Conservation (phyloP, 768 basidiomycete genomes). For the Auriscalpium vulgare region DNA sequence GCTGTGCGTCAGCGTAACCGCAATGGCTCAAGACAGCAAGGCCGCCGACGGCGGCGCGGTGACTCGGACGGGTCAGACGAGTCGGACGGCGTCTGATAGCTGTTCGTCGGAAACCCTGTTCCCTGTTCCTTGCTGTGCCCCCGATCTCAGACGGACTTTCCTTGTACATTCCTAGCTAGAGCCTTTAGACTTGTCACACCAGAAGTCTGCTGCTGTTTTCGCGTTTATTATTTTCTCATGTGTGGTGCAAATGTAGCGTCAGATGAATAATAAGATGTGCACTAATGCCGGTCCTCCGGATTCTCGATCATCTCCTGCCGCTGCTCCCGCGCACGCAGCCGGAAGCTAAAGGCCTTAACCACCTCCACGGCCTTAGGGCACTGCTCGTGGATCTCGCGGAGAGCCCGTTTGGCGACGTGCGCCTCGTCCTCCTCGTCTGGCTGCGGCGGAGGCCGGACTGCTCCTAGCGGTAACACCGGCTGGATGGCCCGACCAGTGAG, state of each 20-base stretch:
- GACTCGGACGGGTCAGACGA: conserved; percentile 61
- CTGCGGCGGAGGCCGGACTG: too few relatives aligned
- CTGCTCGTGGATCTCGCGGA: conserved; percentile 38
- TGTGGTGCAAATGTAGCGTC: background rate
- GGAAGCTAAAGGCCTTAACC: conserved; percentile 15
- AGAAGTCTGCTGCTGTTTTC: too few relatives aligned
- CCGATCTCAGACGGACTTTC: background rate
- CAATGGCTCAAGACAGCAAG: conserved; percentile 60
- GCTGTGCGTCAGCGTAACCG: conserved; percentile 59
- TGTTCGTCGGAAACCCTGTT: background rate
- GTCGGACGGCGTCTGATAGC: conserved; percentile 44
- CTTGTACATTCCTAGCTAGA: conserved; percentile 4
- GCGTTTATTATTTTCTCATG: too few relatives aligned
- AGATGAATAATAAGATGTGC: background rate
- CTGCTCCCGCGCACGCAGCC: conserved; percentile 8
- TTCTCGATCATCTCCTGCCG: background rate
- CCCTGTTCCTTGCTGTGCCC: background rate
- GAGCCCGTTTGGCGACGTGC: conserved; percentile 22
- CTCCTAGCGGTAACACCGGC: conserved; percentile 23
- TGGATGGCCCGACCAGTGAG: conserved; percentile 41
- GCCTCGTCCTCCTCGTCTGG: conserved; percentile 20
- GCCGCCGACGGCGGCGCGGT: conserved; percentile 47
- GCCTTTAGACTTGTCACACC: too few relatives aligned
- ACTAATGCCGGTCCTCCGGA: background rate
- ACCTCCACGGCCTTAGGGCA: conserved; percentile 39